A percentile compares a stretch with the other conserved stretches of the same genome.
phyloP scores from a whole-genome alignment of 2,329 filamentous ascomycete species.

The Sclerotinia spermophila region DNA sequence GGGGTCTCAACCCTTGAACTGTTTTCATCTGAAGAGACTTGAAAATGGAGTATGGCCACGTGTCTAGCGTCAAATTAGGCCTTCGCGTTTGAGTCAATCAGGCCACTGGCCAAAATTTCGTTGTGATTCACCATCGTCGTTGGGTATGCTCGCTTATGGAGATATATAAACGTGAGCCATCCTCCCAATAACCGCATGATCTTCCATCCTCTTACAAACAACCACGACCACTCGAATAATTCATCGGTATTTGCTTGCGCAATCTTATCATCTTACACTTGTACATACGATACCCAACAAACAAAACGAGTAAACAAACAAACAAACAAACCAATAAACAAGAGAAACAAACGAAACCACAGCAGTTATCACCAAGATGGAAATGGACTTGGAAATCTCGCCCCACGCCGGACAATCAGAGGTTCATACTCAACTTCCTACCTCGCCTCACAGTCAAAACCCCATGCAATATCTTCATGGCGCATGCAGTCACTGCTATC shows the following conservation, averaged over 20 bases:
- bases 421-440: not conserved
- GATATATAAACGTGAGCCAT: constrained; percentile 1
- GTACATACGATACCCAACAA: not conserved
- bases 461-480: constrained; percentile 12
- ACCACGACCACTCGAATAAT: not conserved
- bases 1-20: not conserved
- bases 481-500: constrained; percentile 13
- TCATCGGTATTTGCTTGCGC: not conserved
- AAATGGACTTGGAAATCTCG: constrained; percentile 4
- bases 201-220: not conserved
- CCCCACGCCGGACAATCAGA: constrained; percentile 1
- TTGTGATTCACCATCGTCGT: constrained; percentile 13
- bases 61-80: constrained; percentile 13
- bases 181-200: not conserved
- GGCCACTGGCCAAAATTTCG: not conserved
- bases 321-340: not conserved
- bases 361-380: not conserved
- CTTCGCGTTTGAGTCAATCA: not conserved
- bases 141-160: not conserved
- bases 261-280: not conserved
- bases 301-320: not conserved
- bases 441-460: not conserved
- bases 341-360: not conserved
- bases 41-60: constrained; percentile 14
- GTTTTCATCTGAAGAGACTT: constrained; percentile 3